A percentile compares a stretch with the other conserved stretches of the same genome.
Evolutionary conservation across 108 stramenopile genomes (phyloP).

Genomic region (Tribonema minus): DNA sequence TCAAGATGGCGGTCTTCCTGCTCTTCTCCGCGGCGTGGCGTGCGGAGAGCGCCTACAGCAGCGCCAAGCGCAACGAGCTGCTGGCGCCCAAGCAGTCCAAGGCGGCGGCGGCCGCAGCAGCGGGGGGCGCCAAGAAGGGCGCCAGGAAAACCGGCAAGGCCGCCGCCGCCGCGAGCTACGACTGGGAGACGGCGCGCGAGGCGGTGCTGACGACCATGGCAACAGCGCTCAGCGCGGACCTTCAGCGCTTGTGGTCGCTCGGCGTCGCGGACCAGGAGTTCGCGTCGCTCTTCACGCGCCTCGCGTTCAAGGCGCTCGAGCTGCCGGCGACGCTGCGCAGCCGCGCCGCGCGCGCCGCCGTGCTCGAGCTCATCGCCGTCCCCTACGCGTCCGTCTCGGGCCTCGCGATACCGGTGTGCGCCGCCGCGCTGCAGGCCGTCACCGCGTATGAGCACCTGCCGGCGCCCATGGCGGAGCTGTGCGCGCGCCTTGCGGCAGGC

Average conservation of each 20-base stretch:
- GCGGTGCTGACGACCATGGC: constrained; percentile 29
- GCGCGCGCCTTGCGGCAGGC: neutral
- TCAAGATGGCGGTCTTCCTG: constrained; percentile 36
- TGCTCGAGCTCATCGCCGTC: constrained; percentile 14
- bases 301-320: constrained; percentile 34
- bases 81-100: neutral
- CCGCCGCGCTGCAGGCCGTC: constrained; percentile 12
- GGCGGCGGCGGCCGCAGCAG: neutral
- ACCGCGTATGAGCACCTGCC: constrained; percentile 19
- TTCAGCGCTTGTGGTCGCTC: constrained; percentile 13
- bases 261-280: constrained; percentile 26
- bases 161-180: neutral
- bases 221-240: constrained; percentile 10
- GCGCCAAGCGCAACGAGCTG: constrained; percentile 7
- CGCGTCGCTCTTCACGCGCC: constrained; percentile 26
- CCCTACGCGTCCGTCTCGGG: constrained; percentile 12
- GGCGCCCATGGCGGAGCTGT: constrained; percentile 12
- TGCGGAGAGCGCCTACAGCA: constrained; percentile 23
- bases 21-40: constrained; percentile 28
- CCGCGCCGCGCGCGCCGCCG: neutral
- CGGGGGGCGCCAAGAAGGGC: no score
- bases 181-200: constrained; percentile 25
- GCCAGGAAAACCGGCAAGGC: neutral
- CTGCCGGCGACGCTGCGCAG: constrained; percentile 4
- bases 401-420: constrained; percentile 11